These are phyloP conservation scores for Talaromyces islandicus DNA, from an alignment of 2,329 filamentous ascomycete genomes.

Conservation along the genomic window DNA sequence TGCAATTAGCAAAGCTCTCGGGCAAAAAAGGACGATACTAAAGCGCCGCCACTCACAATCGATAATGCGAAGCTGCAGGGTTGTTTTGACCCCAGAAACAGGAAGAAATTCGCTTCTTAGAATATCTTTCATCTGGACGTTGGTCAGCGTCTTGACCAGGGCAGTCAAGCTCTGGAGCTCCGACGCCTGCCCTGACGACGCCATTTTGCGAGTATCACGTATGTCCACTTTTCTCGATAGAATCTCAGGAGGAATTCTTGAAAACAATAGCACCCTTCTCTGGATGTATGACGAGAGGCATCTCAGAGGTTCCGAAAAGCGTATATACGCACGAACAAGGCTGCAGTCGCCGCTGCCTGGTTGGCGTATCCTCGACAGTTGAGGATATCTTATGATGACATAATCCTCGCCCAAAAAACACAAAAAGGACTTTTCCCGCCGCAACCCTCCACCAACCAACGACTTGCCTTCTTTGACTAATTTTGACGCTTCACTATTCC, in stretches of 20 bases:
- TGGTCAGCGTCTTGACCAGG: conserved; percentile 51
- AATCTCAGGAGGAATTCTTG: neutral
- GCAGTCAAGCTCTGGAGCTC: conserved; percentile 38
- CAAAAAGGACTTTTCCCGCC: neutral
- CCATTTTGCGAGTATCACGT: conserved; percentile 22
- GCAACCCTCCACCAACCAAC: neutral
- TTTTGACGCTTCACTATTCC: conserved; percentile 9
- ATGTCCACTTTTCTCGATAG: neutral
- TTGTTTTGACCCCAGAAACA: conserved; percentile 78
- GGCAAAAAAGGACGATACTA: neutral
- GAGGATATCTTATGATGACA: neutral
- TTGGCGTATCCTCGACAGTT: neutral
- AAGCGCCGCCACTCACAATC: conserved; percentile 56
- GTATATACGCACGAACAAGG: neutral
- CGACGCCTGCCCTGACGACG: conserved; percentile 32
- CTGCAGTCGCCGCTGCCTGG: neutral
- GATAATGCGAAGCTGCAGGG: conserved; percentile 72
- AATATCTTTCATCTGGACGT: conserved; percentile 67
- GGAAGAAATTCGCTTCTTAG: conserved; percentile 68
- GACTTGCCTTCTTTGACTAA: neutral
- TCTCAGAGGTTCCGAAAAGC: neutral
- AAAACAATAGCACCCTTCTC: neutral
- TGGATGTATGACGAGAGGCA: neutral
- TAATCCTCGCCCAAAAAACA: neutral
- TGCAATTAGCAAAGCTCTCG: neutral